Base-by-base conservation (phyloP, 1,284 basidiomycete genomes). In the Crocinoboletus sp. region DNA sequence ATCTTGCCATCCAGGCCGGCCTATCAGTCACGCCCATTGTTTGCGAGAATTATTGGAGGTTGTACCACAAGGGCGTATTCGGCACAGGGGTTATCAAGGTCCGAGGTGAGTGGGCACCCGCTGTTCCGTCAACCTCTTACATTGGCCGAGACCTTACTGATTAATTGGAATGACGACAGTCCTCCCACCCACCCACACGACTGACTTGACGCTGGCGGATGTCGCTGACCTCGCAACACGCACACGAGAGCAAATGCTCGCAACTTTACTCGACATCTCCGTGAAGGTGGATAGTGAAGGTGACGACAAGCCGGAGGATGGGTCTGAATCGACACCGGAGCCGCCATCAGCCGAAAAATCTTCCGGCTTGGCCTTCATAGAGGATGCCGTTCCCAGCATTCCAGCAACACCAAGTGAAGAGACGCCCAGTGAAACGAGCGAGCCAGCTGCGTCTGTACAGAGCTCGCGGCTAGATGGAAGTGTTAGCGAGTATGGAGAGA, bases 1-100 rank as follows among this genome's bases (percentile, higher is more conserved):
- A 99, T 62, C 77, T 98, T 28, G 95, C 96, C 11, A 76, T 98
- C 12, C 86, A 96, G 67, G 84, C 86, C 6, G 84, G 84, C 17
- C 76, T 95, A 34, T 93, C 94, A 6, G 84, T 99, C 55, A 78
- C 93, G 13, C 94, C 95, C 8, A 80, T 99, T 42, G 86, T 99
- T 0, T 86, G 85, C 54, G 94, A 99, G 69, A 98, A 98, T 67
- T 97, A 97, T 65, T 87, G 89, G 78, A 72, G 80, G 48, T 58
- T 95, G 46, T 96, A 95, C 67, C 82, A 80, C 49, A 76, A 81
- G 55, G 84, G 82, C 37, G 71, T 87, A 12, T 92, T 98, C 57
- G 84, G 87, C 31, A 67, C 72, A 24, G 95, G 94, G 0, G 76
- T 73, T 16, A 72, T 98, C 48, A 88, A 80, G 60, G 75, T 98